Percentiles rank a stretch among this genome's conserved stretches.
phyloP scores from a whole-genome alignment of 768 basidiomycete genomes.

The Lentinula raphanica region DNA sequence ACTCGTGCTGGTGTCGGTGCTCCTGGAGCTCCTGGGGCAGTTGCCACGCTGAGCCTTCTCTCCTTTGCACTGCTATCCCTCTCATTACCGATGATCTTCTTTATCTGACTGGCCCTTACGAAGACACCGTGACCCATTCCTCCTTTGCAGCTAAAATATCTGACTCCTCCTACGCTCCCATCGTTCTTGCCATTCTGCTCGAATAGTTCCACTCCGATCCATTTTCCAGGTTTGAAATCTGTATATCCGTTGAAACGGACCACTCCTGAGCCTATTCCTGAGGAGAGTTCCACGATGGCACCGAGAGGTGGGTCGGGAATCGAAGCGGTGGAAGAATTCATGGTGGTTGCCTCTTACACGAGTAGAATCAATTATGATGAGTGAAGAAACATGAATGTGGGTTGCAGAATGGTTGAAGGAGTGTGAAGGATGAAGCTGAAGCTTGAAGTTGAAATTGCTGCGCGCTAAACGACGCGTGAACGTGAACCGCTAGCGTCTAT shows the following conservation, averaged over 20 bases:
- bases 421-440: too few relatives aligned
- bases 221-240: slow-evolving; percentile 82
- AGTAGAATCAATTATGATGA: too few relatives aligned
- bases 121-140: slow-evolving; percentile 74
- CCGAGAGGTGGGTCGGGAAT: slow-evolving; percentile 39
- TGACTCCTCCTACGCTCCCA: slow-evolving; percentile 72
- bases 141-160: slow-evolving; percentile 75
- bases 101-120: slow-evolving; percentile 82
- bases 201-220: slow-evolving; percentile 89
- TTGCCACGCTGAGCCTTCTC: not conserved
- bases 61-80: slow-evolving; percentile 19
- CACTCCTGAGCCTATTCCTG: slow-evolving; percentile 68
- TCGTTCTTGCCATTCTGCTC: slow-evolving; percentile 93
- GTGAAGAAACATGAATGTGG: too few relatives aligned
- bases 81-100: slow-evolving; percentile 47
- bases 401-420: too few relatives aligned
- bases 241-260: slow-evolving; percentile 86
- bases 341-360: not conserved
- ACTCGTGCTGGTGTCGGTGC: slow-evolving; percentile 21
- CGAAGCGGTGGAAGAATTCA: not conserved
- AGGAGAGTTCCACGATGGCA: slow-evolving; percentile 65
- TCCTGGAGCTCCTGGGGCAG: not conserved
- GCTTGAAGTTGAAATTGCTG: too few relatives aligned
- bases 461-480: not conserved
- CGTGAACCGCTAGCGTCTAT: too few relatives aligned